A percentile compares a stretch with the other conserved stretches of the same genome.
These are phyloP conservation scores for Melocanna baccifera DNA, from an alignment of 176 grass and related monocot genomes.

Conservation along the genomic window DNA sequence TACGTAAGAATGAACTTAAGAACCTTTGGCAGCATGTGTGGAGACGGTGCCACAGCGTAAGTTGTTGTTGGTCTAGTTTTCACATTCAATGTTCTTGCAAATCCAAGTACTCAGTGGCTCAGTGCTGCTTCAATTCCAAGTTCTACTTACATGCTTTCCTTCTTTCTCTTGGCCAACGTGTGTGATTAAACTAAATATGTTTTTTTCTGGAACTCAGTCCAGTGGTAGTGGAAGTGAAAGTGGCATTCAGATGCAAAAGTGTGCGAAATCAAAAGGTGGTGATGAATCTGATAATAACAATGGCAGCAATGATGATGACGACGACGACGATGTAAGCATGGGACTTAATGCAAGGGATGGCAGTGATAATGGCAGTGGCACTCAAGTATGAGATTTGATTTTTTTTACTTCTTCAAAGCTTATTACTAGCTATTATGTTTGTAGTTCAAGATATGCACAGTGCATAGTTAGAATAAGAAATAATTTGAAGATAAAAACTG, in stretches of 20 bases:
- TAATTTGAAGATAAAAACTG: neutral
- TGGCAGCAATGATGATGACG: constrained; percentile 41
- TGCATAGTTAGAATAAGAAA: neutral
- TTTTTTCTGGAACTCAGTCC: constrained; percentile 58
- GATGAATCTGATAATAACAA: constrained; percentile 55
- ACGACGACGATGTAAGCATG: constrained; percentile 39
- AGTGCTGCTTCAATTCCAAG: constrained; percentile 1
- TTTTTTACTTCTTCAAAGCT: constrained; percentile 15
- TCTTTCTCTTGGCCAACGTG: neutral
- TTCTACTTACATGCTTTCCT: neutral
- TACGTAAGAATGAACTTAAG: constrained; percentile 97
- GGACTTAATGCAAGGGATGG: constrained; percentile 67
- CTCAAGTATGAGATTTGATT: constrained; percentile 56
- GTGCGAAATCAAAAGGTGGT: constrained; percentile 46
- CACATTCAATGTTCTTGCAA: neutral
- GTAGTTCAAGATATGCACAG: neutral
- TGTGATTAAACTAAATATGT: neutral
- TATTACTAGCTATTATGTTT: constrained; percentile 9
- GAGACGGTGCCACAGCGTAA: constrained; percentile 94
- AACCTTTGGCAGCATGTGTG: constrained; percentile 95
- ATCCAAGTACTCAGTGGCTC: neutral
- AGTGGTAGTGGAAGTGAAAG: constrained; percentile 92
- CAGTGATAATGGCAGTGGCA: constrained; percentile 83
- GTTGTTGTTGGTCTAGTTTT: constrained; percentile 34
- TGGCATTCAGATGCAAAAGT: constrained; percentile 76